Conservation (phyloP, 208 protist species). For the Crithidia acanthocephali region DNA sequence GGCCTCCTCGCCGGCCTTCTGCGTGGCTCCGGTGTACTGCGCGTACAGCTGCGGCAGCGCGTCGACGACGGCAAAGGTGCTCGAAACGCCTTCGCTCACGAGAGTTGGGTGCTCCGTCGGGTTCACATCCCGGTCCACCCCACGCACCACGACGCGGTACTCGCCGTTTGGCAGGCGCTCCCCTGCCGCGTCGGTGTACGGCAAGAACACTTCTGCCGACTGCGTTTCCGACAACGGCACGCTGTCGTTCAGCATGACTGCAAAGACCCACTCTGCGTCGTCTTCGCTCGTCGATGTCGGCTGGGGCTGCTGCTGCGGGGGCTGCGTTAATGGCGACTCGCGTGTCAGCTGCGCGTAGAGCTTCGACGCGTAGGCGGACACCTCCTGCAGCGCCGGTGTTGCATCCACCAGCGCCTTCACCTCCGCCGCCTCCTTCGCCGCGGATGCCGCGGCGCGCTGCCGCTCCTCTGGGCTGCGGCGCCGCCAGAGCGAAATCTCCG, state of each 20-base stretch:
- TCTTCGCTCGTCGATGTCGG: conserved; percentile 3
- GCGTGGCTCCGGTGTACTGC: conserved; percentile 45
- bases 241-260: conserved; percentile 83
- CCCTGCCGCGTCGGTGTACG: conserved; percentile 55
- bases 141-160: conserved; percentile 82
- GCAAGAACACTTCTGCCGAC: conserved; percentile 64
- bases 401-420: conserved; percentile 38
- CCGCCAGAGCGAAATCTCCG: conserved; percentile 87
- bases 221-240: conserved; percentile 57
- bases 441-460: conserved; percentile 12
- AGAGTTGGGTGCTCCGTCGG: conserved; percentile 41
- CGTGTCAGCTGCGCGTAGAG: conserved; percentile 56
- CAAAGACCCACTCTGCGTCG: conserved; percentile 77
- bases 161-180: conserved; percentile 58
- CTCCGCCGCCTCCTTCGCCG: conserved; percentile 28
- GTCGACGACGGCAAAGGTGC: conserved; percentile 70
- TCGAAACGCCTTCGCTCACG: conserved; percentile 61
- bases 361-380: conserved; percentile 49
- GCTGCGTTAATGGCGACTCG: conserved; percentile 3
- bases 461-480: conserved; percentile 50
- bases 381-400: conserved; percentile 54
- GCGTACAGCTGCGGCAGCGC: conserved; percentile 67
- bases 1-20: conserved; percentile 14
- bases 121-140: conserved; percentile 49
- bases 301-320: neutral